A percentile compares a stretch with the other conserved stretches of the same genome.
Evolutionary conservation across 805 yeast species (phyloP).

Genomic region (Barnettozyma siamensis): DNA sequence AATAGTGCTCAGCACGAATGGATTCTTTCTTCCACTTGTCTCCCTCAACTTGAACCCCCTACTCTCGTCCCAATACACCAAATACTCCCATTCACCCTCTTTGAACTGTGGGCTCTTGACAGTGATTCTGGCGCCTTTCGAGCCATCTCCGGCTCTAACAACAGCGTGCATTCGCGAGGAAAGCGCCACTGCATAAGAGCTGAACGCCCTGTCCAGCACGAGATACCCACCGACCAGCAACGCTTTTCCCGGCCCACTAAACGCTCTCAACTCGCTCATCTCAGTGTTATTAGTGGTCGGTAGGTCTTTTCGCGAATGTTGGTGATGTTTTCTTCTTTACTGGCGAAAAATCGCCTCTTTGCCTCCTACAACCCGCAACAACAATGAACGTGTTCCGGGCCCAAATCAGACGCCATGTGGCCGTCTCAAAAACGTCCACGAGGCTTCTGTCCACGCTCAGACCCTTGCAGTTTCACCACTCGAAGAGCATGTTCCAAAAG

Average conservation of each 20-base stretch:
- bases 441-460: slow-evolving; percentile 7
- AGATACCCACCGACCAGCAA: slow-evolving; percentile 91
- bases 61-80: slow-evolving; percentile 10
- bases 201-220: slow-evolving; percentile 72
- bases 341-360: not conserved
- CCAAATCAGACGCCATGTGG: not conserved
- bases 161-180: slow-evolving; percentile 87
- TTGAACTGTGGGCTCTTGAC: slow-evolving; percentile 74
- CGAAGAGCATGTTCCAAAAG: slow-evolving; percentile 4
- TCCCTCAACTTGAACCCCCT: not conserved
- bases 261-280: slow-evolving; percentile 33
- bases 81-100: slow-evolving; percentile 64
- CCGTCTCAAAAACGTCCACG: not conserved
- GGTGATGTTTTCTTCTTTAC: too few species aligned
- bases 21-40: slow-evolving; percentile 42
- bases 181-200: slow-evolving; percentile 78
- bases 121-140: slow-evolving; percentile 24
- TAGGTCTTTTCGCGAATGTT: too few species aligned
- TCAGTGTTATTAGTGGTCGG: too few species aligned
- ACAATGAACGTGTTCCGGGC: not conserved
- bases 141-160: slow-evolving; percentile 22
- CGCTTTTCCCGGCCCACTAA: slow-evolving; percentile 95
- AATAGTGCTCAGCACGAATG: slow-evolving; percentile 67
- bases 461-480: slow-evolving; percentile 9
- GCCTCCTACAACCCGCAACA: too few species aligned